Base-by-base conservation (phyloP, 106 monocot genomes). In the Apostasia ramifera region DNA sequence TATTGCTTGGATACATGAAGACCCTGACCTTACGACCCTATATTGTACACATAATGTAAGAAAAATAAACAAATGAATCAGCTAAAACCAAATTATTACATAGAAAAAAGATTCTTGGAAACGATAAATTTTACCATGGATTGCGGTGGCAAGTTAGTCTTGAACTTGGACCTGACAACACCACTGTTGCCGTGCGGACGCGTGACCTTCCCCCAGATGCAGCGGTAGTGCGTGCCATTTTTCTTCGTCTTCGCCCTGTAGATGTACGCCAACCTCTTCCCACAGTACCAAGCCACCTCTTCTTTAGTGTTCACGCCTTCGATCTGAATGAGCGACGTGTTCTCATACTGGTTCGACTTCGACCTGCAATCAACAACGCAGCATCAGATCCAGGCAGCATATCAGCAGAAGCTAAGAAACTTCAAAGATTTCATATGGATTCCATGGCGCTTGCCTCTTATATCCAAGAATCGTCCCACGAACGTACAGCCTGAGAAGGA, bases 181-280 rank as follows among this genome's bases (percentile, higher is more conserved):
- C 91, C 88, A 47, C 79, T 86, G 78, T 91, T 95, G 3, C 91
- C 84, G 26, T 95, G 91, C 2, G 91, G 88, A 11, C 83, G 81
- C 1, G 84, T 60, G 71, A 91, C 91, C 79, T 88, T 91, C 5
- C 94, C 91, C 94, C 90, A 91, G 45, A 94, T 85, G 82, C 81
- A 85, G 12, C 85, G 71, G 59, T 74, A 83, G 64, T 77, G 81
- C 8, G 83, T 57, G 2, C 86, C 91, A 12, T 81, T 64, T 52
- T 81, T 81, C 86, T 91, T 94, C 44, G 83, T 81, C 72, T 94
- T 94, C 2, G 85, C 94, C 81, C 83, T 91, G 88, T 95, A 94
- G 50, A 91, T 73, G 77, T 88, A 91, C 1, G 88, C 88, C 70
- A 86, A 42, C 49, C 71, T 65, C 84, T 87, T 87, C 38, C 91